These are phyloP conservation scores for Phytophthora melonis DNA, from an alignment of 352 stramenopile species.

Conservation along the genomic window DNA sequence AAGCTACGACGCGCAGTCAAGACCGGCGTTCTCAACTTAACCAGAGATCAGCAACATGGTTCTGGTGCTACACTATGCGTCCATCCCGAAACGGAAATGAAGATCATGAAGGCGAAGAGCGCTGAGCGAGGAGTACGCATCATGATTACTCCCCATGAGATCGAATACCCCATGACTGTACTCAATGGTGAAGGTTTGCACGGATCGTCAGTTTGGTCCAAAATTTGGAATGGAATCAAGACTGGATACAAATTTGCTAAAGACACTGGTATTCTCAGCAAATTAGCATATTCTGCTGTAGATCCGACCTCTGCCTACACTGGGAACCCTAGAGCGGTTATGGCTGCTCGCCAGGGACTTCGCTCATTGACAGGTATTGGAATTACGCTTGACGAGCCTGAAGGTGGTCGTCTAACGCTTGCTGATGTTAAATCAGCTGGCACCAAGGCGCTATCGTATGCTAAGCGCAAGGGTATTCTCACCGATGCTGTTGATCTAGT, in stretches of 20 bases:
- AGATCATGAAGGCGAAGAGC: conserved; percentile 2
- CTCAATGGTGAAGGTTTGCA: background rate
- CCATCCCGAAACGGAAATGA: conserved; percentile 14
- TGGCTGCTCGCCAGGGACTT: background rate
- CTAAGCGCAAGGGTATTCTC: conserved; percentile 9
- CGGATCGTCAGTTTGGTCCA: conserved; percentile 11
- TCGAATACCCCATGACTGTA: too few species aligned
- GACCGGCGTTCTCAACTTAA: conserved; percentile 6
- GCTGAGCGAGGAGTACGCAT: background rate
- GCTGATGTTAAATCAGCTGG: too few species aligned
- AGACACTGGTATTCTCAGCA: background rate
- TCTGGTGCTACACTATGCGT: conserved; percentile 9
- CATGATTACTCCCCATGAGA: background rate
- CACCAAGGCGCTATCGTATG: background rate
- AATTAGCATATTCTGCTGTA: background rate
- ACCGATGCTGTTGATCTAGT: conserved; percentile 3
- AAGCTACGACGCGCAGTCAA: conserved; percentile 2
- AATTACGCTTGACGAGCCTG: too few species aligned
- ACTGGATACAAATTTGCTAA: background rate
- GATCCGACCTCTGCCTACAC: background rate
- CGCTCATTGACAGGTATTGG: background rate
- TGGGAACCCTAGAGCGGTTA: background rate
- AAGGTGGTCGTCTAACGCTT: too few species aligned
- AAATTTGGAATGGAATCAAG: background rate
- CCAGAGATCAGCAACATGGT: conserved; percentile 7